Conservation (phyloP, 208 protist genomes). For the Herpetomonas tarakana region DNA sequence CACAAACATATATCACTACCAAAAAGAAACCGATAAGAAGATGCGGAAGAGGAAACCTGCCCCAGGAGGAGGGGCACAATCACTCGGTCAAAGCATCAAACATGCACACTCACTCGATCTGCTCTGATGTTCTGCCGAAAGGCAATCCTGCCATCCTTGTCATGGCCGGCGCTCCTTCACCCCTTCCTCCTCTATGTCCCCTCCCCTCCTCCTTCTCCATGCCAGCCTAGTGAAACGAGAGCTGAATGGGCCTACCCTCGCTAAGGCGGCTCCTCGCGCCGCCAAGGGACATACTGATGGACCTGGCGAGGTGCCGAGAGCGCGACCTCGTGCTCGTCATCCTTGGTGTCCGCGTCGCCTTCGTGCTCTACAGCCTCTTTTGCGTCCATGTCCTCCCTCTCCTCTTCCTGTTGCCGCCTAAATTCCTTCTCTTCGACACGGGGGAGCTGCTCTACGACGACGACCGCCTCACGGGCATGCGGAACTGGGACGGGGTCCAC, state of each 20-base stretch:
- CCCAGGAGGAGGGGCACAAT: no score
- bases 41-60: no score
- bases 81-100: no score
- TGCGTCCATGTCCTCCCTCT: constrained; percentile 32
- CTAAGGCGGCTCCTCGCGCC: neutral
- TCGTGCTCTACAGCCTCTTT: constrained; percentile 47
- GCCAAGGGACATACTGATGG: constrained; percentile 21
- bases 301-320: constrained; percentile 42
- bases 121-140: no score
- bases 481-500: constrained; percentile 74
- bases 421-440: constrained; percentile 54
- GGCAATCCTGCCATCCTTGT: no score
- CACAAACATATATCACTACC: constrained; percentile 2
- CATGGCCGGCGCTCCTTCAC: no score
- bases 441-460: constrained; percentile 48
- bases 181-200: no score
- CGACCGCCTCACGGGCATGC: constrained; percentile 39
- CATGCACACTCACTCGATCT: no score
- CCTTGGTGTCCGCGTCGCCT: constrained; percentile 26
- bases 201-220: no score
- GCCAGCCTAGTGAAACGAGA: no score
- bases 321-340: constrained; percentile 33
- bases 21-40: no score
- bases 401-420: constrained; percentile 16
- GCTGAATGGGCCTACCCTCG: no score